Evolutionary conservation across 164 flowering plant species (phyloP), one percentile per base, ranked within the genome.

Genomic region (Chimonanthus salicifolius): DNA sequence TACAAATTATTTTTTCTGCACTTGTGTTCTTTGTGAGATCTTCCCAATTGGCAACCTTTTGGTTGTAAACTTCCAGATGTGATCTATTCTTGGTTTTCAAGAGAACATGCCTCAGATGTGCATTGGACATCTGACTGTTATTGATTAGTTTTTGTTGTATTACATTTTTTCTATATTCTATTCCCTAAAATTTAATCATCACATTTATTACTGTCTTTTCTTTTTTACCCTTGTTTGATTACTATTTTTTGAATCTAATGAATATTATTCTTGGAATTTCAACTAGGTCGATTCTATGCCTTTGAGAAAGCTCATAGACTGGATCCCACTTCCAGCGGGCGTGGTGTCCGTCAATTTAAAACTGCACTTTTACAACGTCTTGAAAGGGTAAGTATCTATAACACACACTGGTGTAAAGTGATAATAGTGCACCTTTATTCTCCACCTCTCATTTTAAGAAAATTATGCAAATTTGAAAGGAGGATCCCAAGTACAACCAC

Each of bases 261-360:
- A 54, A n/a, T 54, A 13, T 54, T 4, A 4, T 13, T 54, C 60
- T 5, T 10, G 21, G 13, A 6, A 50, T 65, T 51, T 5, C 15
- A 20, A 62, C 74, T 70, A 93, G 99, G 99, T 73, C 95, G 99
- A 45, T 95, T 93, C 76, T 93, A 95, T 88, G 98, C 98, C 11
- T 95, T 95, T 80, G 99, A 95, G 87, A 95, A 93, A 84, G 99
- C 99, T 76, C 98, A 93, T 78, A 87, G 87, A 78, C 75, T 92
- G 88, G 99, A 95, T 78, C 98, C 97, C 7, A 89, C 90, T 33
- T 95, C 99, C 15, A 95, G 96, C 80, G 99, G 99, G 68, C 93
- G 98, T 66, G 97, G 99, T 81, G 98, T 95, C 74, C 92, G 98
- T 7, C 99, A 95, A 78, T 95, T 95, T 78, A 93, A 95, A 80